Evolutionary conservation across 2,329 filamentous ascomycete species (phyloP).

Genomic region (Colletotrichum caudatum): DNA sequence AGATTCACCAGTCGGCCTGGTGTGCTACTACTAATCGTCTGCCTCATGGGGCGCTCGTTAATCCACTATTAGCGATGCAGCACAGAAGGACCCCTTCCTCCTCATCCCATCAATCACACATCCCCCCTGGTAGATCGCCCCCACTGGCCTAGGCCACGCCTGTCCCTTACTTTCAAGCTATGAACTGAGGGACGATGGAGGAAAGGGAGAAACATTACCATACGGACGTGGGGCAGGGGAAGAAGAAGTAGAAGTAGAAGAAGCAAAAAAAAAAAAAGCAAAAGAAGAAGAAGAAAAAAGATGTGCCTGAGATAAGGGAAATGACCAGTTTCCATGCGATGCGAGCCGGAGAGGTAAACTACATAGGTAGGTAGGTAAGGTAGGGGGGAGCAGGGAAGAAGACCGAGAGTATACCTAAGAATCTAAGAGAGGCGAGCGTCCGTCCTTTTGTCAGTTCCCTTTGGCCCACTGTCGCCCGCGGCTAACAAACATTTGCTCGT

Average conservation of each 20-base stretch:
- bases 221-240: neutral
- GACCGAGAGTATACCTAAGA: neutral
- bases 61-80: neutral
- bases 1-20: neutral
- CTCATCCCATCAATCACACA: neutral
- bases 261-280: constrained; percentile 14
- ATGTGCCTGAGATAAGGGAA: constrained; percentile 9
- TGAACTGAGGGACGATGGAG: neutral
- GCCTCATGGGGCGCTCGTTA: neutral
- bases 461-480: neutral
- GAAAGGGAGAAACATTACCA: neutral
- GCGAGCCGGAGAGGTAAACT: neutral
- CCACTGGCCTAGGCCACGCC: neutral
- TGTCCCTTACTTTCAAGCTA: too few relatives aligned
- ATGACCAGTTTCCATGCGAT: neutral
- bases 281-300: constrained; percentile 13
- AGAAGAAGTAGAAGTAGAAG: constrained; percentile 4
- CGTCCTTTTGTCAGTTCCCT: constrained; percentile 10
- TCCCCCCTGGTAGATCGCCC: neutral
- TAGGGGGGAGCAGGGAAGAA: neutral
- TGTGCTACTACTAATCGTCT: neutral
- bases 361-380: neutral
- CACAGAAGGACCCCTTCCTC: neutral
- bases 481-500: constrained; percentile 2
- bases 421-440: neutral